Conservation (phyloP, 2,329 filamentous ascomycete genomes). For the Epichloe brachyelytri region DNA sequence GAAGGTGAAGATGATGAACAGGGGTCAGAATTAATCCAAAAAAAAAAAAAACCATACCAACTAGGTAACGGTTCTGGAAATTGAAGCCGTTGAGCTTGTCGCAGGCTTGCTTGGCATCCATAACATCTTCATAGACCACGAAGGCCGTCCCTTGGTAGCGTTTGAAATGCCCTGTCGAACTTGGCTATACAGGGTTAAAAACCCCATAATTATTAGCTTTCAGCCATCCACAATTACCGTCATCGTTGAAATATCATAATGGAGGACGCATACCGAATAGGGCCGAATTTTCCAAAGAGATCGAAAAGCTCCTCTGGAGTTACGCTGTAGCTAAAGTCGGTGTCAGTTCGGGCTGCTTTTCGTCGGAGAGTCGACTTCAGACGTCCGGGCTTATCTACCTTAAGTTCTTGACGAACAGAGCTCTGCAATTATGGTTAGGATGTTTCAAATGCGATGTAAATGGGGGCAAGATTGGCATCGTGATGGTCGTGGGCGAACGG, state of each 20-base stretch:
- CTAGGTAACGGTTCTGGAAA: conserved; percentile 98
- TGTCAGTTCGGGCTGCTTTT: conserved; percentile 2
- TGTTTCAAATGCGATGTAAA: neutral
- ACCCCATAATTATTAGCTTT: neutral
- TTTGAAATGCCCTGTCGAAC: conserved; percentile 95
- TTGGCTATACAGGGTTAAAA: conserved; percentile 49
- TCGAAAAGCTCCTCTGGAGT: conserved; percentile 96
- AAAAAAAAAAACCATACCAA: conserved; percentile 54
- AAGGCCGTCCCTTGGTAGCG: conserved; percentile 96
- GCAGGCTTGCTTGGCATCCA: conserved; percentile 97
- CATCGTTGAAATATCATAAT: neutral
- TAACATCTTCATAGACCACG: conserved; percentile 98
- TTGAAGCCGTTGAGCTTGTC: conserved; percentile 99
- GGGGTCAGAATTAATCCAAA: neutral
- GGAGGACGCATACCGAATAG: conserved; percentile 61
- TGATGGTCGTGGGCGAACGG: conserved; percentile 1
- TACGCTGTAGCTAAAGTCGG: conserved; percentile 77
- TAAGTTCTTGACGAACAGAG: conserved; percentile 99
- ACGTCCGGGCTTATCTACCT: conserved; percentile 43
- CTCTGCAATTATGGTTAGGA: conserved; percentile 44
- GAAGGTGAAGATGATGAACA: conserved; percentile 2
- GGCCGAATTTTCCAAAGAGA: conserved; percentile 94
- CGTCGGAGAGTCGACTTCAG: neutral
- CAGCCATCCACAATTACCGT: neutral
- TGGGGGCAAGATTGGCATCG: neutral